Conservation (phyloP, 1,284 basidiomycete genomes). For the Tilletiopsis washingtonensis region DNA sequence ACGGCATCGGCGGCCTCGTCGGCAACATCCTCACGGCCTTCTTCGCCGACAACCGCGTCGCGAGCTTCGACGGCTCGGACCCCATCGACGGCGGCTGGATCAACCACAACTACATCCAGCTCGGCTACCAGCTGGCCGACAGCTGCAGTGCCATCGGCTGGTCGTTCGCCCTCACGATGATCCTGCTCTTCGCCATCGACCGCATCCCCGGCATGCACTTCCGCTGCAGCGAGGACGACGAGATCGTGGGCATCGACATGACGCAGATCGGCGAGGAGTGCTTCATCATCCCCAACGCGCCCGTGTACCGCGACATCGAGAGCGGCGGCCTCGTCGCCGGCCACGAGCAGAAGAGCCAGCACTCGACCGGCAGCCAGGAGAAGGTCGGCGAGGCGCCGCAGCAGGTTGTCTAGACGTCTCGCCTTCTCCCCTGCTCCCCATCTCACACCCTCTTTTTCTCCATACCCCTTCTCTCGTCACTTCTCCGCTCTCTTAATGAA, state of each 20-base stretch:
- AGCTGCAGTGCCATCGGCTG: slow-evolving; percentile 50
- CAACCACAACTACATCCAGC: slow-evolving; percentile 62
- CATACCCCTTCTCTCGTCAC: too few species aligned
- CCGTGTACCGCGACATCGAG: too few species aligned
- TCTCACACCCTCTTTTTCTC: too few species aligned
- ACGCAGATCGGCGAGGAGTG: slow-evolving; percentile 73
- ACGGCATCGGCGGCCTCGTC: slow-evolving; percentile 77
- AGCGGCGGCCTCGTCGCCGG: too few species aligned
- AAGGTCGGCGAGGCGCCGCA: too few species aligned
- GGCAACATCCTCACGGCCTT: slow-evolving; percentile 78
- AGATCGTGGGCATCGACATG: slow-evolving; percentile 88
- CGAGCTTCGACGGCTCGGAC: slow-evolving; percentile 70
- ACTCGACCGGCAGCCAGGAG: too few species aligned
- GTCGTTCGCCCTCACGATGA: slow-evolving; percentile 49
- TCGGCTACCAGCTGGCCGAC: slow-evolving; percentile 81
- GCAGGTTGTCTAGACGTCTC: too few species aligned
- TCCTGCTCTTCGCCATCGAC: slow-evolving; percentile 88
- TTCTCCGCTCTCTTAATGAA: too few species aligned
- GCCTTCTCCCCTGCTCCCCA: too few species aligned
- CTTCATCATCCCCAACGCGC: slow-evolving; percentile 6
- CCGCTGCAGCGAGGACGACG: slow-evolving; percentile 69
- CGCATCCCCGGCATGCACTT: slow-evolving; percentile 77
- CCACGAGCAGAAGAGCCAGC: too few species aligned
- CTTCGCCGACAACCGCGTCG: slow-evolving; percentile 79
- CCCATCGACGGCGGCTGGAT: slow-evolving; percentile 70